Evolutionary conservation across 768 basidiomycete species (phyloP), one percentile per base, ranked within the genome.

Genomic region (Phylloporus rhodoxanthus): DNA sequence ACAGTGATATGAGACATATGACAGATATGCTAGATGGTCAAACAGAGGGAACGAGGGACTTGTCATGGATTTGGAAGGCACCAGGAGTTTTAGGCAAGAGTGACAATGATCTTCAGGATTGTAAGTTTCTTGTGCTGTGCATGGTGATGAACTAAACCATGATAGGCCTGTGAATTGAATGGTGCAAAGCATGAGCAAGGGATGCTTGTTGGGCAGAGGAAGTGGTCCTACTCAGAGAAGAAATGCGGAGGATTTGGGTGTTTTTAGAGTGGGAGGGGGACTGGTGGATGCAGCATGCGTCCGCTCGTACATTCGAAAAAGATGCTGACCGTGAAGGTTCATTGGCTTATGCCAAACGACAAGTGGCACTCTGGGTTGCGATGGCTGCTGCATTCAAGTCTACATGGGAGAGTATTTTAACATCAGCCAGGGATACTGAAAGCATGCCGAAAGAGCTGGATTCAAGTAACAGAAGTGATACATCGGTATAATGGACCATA

Each of bases 131-230:
- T n/a, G n/a, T n/a, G n/a, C n/a, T n/a, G n/a, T n/a, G n/a, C n/a
- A n/a, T n/a, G n/a, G n/a, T n/a, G n/a, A n/a, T n/a, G n/a, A n/a
- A n/a, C n/a, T n/a, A n/a, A n/a, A n/a, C n/a, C n/a, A n/a, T n/a
- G n/a, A n/a, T n/a, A n/a, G n/a, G n/a, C n/a, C n/a, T n/a, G n/a
- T n/a, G n/a, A n/a, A n/a, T n/a, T n/a, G n/a, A n/a, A n/a, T n/a
- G n/a, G n/a, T n/a, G n/a, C n/a, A n/a, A n/a, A n/a, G 41, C 26
- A 9, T 5, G 71, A 66, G 23, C 76, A 4, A 3, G 13, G 4
- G 26, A 41, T 11, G 43, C 34, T 23, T 28, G 20, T 3, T 50
- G 36, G 36, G 26, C 36, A 17, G 36, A 50, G 20, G 36, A 50
- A 11, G 28, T 45, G 14, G 20, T 44, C 1, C 13, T 37, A 2